Evolutionary conservation across 805 yeast species (phyloP).

Genomic region (Teunomyces barrocoloradensis): DNA sequence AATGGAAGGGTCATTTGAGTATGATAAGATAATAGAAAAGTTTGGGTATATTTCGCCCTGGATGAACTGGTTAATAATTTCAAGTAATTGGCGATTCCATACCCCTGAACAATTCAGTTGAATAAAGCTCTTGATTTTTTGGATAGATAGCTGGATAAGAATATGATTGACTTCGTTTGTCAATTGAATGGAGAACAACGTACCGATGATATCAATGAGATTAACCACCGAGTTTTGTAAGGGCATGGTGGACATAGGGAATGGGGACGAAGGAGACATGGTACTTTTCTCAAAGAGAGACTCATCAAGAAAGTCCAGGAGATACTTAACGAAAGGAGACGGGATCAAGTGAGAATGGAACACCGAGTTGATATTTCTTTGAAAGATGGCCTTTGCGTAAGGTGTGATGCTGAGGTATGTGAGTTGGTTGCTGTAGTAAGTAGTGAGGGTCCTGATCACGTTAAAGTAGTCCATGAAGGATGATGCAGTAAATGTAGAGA

Average conservation of each 20-base stretch:
- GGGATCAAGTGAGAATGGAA: conserved; percentile 14
- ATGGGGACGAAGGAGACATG: not conserved
- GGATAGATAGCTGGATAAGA: conserved; percentile 37
- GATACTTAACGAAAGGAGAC: conserved; percentile 2
- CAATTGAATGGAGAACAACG: conserved; percentile 20
- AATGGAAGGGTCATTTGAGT: conserved; percentile 11
- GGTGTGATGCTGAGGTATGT: conserved; percentile 21
- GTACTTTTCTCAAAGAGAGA: conserved; percentile 5
- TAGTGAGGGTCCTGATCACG: conserved; percentile 16
- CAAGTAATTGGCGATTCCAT: conserved; percentile 41
- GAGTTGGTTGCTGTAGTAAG: conserved; percentile 23
- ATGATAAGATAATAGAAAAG: conserved; percentile 20
- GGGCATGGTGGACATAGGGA: not conserved
- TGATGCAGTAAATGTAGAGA: conserved; percentile 6
- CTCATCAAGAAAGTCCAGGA: conserved; percentile 7
- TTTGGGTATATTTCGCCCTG: conserved; percentile 37
- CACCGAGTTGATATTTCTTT: conserved; percentile 28
- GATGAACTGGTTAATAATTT: conserved; percentile 36
- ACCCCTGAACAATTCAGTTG: conserved; percentile 24
- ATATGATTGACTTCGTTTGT: conserved; percentile 21
- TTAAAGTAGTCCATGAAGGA: conserved; percentile 12
- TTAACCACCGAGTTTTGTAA: conserved; percentile 1
- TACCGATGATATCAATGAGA: conserved; percentile 13
- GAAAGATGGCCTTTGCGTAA: conserved; percentile 20
- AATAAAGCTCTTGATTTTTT: conserved; percentile 33